These are phyloP conservation scores for Penicillium thymicola DNA, from an alignment of 2,329 filamentous ascomycete species.

Conservation along the genomic window DNA sequence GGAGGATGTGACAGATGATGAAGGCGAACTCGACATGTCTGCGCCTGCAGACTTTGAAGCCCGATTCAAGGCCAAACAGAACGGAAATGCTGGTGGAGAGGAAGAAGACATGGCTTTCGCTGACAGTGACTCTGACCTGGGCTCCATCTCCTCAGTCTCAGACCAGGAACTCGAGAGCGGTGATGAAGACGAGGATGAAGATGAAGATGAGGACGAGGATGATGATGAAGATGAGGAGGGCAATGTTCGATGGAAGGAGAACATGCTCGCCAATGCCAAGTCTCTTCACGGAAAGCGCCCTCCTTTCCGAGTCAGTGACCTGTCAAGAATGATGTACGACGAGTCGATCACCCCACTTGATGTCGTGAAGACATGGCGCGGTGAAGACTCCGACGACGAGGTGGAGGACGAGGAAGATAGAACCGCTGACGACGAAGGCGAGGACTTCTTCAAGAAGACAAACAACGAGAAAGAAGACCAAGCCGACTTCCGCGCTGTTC, in stretches of 20 bases:
- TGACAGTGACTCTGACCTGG: slow-evolving; percentile 94
- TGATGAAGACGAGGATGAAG: slow-evolving; percentile 44
- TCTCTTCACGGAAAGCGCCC: slow-evolving; percentile 66
- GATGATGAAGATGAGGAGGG: slow-evolving; percentile 63
- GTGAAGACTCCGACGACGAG: slow-evolving; percentile 59
- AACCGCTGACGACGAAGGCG: slow-evolving; percentile 61
- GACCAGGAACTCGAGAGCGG: slow-evolving; percentile 54
- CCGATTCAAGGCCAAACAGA: slow-evolving; percentile 45
- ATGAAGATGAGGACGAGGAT: slow-evolving; percentile 40
- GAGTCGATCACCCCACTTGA: slow-evolving; percentile 70
- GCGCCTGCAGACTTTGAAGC: slow-evolving; percentile 45
- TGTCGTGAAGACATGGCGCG: slow-evolving; percentile 76
- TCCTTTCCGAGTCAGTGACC: slow-evolving; percentile 73
- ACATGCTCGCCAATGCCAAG: slow-evolving; percentile 72
- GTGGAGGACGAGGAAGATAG: slow-evolving; percentile 53
- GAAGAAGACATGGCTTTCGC: slow-evolving; percentile 83
- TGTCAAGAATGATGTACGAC: slow-evolving; percentile 88
- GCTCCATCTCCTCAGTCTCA: slow-evolving; percentile 70
- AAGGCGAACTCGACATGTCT: slow-evolving; percentile 37
- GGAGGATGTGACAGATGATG: slow-evolving; percentile 41
- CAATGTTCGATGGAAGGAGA: slow-evolving; percentile 84
- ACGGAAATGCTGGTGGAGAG: slow-evolving; percentile 52
- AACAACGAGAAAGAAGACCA: slow-evolving; percentile 49
- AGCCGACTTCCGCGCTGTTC: slow-evolving; percentile 74
- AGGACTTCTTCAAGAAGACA: slow-evolving; percentile 62